Percentiles rank a stretch among this genome's conserved stretches.
Conservation (phyloP, 1,139 yeast species). For the Yamadazyma atmosphaerica region DNA sequence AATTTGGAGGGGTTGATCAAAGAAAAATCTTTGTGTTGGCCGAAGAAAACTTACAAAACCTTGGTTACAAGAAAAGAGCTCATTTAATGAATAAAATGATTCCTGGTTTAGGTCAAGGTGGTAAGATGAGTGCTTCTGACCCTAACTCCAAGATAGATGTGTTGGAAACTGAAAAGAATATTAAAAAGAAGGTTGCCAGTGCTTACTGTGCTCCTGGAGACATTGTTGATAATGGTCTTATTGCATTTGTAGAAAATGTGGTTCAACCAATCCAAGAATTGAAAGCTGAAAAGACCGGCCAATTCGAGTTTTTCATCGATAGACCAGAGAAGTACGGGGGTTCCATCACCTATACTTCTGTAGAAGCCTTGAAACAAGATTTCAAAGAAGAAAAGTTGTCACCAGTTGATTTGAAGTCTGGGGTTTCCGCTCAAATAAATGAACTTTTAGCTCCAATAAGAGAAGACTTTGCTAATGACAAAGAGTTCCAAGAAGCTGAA, state of each 20-base stretch:
- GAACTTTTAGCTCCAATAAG: slow-evolving; percentile 82
- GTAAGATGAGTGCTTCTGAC: slow-evolving; percentile 98
- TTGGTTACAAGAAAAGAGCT: slow-evolving; percentile 96
- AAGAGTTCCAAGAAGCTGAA: slow-evolving; percentile 75
- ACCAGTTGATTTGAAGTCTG: slow-evolving; percentile 92
- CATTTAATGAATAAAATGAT: slow-evolving; percentile 99
- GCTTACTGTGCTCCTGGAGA: slow-evolving; percentile 98
- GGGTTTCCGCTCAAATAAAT: slow-evolving; percentile 84
- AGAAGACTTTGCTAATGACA: slow-evolving; percentile 57
- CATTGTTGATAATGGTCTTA: slow-evolving; percentile 84
- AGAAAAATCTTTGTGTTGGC: slow-evolving; percentile 97
- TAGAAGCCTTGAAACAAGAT: slow-evolving; percentile 72
- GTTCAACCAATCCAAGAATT: slow-evolving; percentile 84
- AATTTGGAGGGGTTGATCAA: slow-evolving; percentile 99
- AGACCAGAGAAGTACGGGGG: slow-evolving; percentile 99
- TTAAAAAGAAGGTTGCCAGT: slow-evolving; percentile 85
- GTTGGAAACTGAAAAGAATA: slow-evolving; percentile 82
- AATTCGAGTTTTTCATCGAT: slow-evolving; percentile 67
- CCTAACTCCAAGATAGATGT: slow-evolving; percentile 96
- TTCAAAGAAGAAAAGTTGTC: slow-evolving; percentile 72
- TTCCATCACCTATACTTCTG: slow-evolving; percentile 66
- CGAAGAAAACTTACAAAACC: slow-evolving; percentile 82
- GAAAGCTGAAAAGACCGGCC: slow-evolving; percentile 51
- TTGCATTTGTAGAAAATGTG: slow-evolving; percentile 83
- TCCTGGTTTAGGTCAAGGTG: slow-evolving; percentile 96